These are phyloP conservation scores for Verticillium nonalfalfae DNA, from an alignment of 2,329 filamentous ascomycete genomes.

Conservation along the genomic window DNA sequence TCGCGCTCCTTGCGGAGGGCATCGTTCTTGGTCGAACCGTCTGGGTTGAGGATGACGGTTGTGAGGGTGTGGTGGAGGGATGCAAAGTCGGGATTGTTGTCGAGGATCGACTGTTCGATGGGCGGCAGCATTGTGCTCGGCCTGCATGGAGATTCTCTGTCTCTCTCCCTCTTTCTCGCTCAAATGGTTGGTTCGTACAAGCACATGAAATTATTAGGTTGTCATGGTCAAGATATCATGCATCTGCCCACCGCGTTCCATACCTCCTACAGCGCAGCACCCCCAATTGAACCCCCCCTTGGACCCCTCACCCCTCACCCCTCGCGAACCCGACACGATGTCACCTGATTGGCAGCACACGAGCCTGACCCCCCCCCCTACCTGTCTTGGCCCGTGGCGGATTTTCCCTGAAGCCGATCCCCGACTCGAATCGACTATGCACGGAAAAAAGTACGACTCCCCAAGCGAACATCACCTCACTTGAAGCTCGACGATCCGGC, in stretches of 20 bases:
- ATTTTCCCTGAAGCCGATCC: slow-evolving; percentile 1
- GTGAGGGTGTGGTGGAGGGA: slow-evolving; percentile 49
- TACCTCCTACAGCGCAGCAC: background rate
- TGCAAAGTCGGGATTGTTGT: slow-evolving; percentile 55
- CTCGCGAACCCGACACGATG: slow-evolving; percentile 23
- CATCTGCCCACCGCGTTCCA: no score
- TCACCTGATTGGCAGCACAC: slow-evolving; percentile 23
- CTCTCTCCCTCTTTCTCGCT: no score
- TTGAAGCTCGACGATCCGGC: background rate
- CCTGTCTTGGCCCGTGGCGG: background rate
- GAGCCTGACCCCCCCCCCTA: fast-evolving
- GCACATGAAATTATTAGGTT: no score
- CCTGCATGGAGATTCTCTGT: no score
- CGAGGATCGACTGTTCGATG: slow-evolving; percentile 46
- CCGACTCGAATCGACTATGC: slow-evolving; percentile 2
- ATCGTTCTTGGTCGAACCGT: slow-evolving; percentile 51
- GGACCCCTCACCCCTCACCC: slow-evolving; percentile 7
- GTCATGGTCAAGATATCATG: no score
- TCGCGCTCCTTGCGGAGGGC: slow-evolving; percentile 42
- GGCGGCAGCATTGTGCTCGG: slow-evolving; percentile 46
- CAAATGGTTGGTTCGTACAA: no score
- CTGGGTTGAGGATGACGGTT: slow-evolving; percentile 45
- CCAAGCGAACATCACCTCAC: background rate
- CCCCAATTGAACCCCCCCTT: background rate
- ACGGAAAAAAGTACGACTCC: background rate